A percentile compares a stretch with the other conserved stretches of the same genome.
Evolutionary conservation across 305 asterid genomes (phyloP).

Genomic region (Plantago coronopus): DNA sequence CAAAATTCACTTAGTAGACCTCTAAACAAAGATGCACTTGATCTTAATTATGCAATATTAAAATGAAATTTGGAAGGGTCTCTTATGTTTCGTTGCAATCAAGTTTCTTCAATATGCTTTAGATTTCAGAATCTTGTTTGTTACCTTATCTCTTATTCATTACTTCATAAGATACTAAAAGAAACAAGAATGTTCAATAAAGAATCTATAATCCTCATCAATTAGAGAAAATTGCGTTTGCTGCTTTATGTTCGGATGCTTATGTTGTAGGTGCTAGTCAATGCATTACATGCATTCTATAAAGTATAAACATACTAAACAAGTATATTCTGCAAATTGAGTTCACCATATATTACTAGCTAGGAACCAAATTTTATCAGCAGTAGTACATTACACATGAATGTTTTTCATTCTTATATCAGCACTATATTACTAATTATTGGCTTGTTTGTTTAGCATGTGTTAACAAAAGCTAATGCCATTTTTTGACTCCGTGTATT

Average conservation of each 20-base stretch:
- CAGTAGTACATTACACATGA: too few relatives aligned
- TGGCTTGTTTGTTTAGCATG: background rate
- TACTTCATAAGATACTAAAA: background rate
- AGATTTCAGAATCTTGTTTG: background rate
- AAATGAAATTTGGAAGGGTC: background rate
- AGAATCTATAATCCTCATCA: background rate
- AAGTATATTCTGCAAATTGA: too few relatives aligned
- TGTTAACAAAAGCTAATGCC: background rate
- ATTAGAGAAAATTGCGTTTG: background rate
- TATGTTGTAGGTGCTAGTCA: background rate
- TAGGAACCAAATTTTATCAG: background rate
- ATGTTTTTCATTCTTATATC: background rate
- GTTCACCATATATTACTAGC: too few relatives aligned
- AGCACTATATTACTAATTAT: too few relatives aligned
- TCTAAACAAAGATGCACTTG: background rate
- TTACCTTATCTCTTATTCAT: too few relatives aligned
- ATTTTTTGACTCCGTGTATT: too few relatives aligned
- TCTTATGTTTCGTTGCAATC: background rate
- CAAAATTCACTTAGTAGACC: conserved; percentile 3
- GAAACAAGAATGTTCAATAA: background rate
- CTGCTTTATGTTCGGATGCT: background rate
- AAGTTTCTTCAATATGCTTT: background rate
- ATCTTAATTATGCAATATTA: background rate
- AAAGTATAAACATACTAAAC: too few relatives aligned
- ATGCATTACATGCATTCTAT: too few relatives aligned